These are phyloP conservation scores for Penicillium waksmanii DNA, from an alignment of 495 filamentous ascomycete genomes.

Conservation along the genomic window DNA sequence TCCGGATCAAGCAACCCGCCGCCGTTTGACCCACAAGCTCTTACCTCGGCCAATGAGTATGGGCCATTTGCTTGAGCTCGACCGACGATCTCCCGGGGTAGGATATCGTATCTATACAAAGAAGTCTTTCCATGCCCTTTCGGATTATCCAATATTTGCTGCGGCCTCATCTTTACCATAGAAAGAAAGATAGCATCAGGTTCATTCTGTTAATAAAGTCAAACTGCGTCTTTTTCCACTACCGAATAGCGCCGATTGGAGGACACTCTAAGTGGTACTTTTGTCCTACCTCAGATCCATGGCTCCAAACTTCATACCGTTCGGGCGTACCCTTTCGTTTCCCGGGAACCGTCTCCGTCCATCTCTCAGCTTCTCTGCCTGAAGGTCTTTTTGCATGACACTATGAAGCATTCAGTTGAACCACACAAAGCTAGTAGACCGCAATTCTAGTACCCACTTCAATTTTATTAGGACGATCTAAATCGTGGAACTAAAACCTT, in stretches of 20 bases:
- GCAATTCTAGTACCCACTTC: background rate
- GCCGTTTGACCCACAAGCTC: background rate
- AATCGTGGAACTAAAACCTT: background rate
- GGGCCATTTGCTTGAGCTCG: background rate
- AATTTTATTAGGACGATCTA: background rate
- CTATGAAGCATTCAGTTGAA: background rate
- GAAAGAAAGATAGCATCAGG: no score
- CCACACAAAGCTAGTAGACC: background rate
- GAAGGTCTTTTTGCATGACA: background rate
- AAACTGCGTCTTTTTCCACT: no score
- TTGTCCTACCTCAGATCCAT: no score
- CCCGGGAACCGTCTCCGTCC: background rate
- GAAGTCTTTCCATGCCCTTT: no score
- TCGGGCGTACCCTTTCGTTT: no score
- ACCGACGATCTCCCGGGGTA: background rate
- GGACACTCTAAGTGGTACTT: no score
- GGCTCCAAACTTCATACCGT: no score
- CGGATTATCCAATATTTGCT: no score
- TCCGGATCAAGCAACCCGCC: constrained; percentile 9
- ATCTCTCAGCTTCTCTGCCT: background rate
- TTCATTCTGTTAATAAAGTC: no score
- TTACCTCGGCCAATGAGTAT: background rate
- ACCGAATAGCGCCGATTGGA: no score
- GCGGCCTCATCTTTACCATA: no score
- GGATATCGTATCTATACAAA: no score